Evolutionary conservation across 176 grass and related monocot species (phyloP).

Genomic region (Rhynchospora breviuscula): DNA sequence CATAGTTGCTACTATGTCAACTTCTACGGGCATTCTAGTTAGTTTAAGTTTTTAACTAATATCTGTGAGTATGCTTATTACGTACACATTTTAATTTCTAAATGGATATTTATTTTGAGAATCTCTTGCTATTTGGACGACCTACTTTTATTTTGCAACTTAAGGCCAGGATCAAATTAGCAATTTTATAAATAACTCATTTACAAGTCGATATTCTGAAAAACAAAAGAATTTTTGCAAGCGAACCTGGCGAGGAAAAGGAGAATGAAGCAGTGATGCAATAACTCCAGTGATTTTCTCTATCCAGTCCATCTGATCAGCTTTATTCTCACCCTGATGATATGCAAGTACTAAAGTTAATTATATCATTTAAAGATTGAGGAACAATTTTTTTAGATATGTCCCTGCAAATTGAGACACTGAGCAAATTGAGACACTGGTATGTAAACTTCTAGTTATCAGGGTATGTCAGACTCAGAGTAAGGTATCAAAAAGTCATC

Average conservation of each 20-base stretch:
- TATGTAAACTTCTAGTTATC: background rate
- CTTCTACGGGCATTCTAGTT: background rate
- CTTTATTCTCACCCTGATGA: constrained; percentile 66
- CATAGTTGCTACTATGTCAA: background rate
- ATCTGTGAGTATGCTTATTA: background rate
- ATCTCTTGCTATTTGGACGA: background rate
- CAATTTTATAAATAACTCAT: background rate
- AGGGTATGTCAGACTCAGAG: background rate
- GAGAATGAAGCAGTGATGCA: constrained; percentile 79
- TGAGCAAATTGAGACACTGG: background rate
- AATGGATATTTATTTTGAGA: background rate
- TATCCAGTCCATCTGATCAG: constrained; percentile 86
- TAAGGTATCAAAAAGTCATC: background rate
- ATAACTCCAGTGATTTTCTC: constrained; percentile 98
- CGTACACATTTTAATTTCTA: background rate
- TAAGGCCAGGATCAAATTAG: background rate
- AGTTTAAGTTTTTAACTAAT: background rate
- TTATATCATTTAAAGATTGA: background rate
- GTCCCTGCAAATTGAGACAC: background rate
- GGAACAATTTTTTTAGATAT: background rate
- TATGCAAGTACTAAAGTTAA: constrained; percentile 9
- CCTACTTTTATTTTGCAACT: background rate
- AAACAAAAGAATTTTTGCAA: background rate
- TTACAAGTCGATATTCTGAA: background rate
- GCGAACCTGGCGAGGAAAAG: constrained; percentile 58